Percentiles rank a stretch among this genome's conserved stretches.
phyloP scores from a whole-genome alignment of 2,329 filamentous ascomycete genomes.

The Dendrostoma leiphaemia region DNA sequence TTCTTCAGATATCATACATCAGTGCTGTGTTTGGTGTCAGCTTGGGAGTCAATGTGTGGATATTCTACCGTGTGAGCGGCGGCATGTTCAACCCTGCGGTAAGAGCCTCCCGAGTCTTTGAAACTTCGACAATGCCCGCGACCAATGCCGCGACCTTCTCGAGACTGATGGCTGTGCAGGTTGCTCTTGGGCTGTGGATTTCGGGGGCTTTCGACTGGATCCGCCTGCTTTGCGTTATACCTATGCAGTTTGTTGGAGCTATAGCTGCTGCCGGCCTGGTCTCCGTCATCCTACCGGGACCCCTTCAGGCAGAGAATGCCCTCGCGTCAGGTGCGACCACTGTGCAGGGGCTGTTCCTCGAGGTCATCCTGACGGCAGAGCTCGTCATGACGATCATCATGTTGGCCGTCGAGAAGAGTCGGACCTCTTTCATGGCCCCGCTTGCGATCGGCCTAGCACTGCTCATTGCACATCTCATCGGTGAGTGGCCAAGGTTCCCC shows the following conservation, averaged over 20 bases:
- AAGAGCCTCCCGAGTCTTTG: not conserved
- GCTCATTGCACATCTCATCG: constrained; percentile 43
- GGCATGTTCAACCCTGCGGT: constrained; percentile 49
- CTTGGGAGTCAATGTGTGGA: constrained; percentile 54
- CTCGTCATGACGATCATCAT: constrained; percentile 56
- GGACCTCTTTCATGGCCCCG: constrained; percentile 60
- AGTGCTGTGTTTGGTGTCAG: constrained; percentile 48
- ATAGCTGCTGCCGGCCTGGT: constrained; percentile 59
- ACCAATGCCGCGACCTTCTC: too few species aligned
- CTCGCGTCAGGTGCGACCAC: constrained; percentile 41
- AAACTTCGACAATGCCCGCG: too few species aligned
- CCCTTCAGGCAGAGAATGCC: constrained; percentile 45
- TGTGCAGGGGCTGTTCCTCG: constrained; percentile 52
- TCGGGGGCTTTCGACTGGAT: constrained; percentile 53
- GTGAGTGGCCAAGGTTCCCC: too few species aligned
- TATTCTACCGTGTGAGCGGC: constrained; percentile 53
- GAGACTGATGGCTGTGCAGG: constrained; percentile 19
- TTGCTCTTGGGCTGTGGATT: constrained; percentile 56
- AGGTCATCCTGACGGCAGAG: constrained; percentile 53
- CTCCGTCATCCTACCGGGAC: constrained; percentile 54
- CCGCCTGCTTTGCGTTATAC: constrained; percentile 50
- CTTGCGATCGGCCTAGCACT: constrained; percentile 61
- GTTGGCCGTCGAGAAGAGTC: constrained; percentile 62
- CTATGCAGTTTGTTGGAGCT: constrained; percentile 56
- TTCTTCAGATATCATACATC: constrained; percentile 36